A percentile compares a stretch with the other conserved stretches of the same genome.
phyloP scores from a whole-genome alignment of 192 early-diverging fungal genomes.

The Kappamyces sp. region DNA sequence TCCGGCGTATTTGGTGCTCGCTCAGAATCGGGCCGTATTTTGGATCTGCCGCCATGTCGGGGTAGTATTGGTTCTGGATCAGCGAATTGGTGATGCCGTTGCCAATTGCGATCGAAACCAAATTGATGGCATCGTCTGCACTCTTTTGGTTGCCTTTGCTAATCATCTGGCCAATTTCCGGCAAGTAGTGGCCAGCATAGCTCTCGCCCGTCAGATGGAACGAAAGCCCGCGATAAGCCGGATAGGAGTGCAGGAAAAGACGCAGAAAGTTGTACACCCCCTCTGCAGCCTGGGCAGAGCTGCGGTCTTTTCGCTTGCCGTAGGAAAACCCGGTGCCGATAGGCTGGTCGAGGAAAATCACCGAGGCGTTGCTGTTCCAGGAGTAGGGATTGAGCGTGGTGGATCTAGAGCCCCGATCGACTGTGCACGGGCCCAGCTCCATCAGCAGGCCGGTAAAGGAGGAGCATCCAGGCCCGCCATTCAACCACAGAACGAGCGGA shows the following conservation, averaged over 20 bases:
- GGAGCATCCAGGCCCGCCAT: slow-evolving; percentile 37
- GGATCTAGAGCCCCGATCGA: slow-evolving; percentile 14
- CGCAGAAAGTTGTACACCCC: not conserved
- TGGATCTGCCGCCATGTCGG: slow-evolving; percentile 34
- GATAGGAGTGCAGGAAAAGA: not conserved
- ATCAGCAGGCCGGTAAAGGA: slow-evolving; percentile 26
- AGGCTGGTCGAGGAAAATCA: slow-evolving; percentile 21
- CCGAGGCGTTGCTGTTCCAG: not conserved
- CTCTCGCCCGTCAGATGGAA: slow-evolving; percentile 4
- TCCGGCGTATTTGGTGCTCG: slow-evolving; percentile 55
- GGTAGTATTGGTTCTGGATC: slow-evolving; percentile 73
- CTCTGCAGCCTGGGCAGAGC: not conserved
- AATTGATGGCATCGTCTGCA: slow-evolving; percentile 3
- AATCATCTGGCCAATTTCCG: slow-evolving; percentile 3
- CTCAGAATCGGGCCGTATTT: slow-evolving; percentile 59
- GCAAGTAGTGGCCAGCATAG: slow-evolving; percentile 8
- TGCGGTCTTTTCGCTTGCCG: not conserved
- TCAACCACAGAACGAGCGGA: slow-evolving; percentile 23
- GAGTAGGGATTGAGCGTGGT: not conserved
- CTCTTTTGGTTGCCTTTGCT: not conserved
- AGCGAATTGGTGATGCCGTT: slow-evolving; percentile 77
- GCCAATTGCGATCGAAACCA: slow-evolving; percentile 51
- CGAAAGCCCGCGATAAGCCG: not conserved
- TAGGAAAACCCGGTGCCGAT: slow-evolving; percentile 24
- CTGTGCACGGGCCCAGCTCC: slow-evolving; percentile 20